These are phyloP conservation scores for Aspergillus sp. DNA, from an alignment of 2,329 filamentous ascomycete species.

Conservation along the genomic window DNA sequence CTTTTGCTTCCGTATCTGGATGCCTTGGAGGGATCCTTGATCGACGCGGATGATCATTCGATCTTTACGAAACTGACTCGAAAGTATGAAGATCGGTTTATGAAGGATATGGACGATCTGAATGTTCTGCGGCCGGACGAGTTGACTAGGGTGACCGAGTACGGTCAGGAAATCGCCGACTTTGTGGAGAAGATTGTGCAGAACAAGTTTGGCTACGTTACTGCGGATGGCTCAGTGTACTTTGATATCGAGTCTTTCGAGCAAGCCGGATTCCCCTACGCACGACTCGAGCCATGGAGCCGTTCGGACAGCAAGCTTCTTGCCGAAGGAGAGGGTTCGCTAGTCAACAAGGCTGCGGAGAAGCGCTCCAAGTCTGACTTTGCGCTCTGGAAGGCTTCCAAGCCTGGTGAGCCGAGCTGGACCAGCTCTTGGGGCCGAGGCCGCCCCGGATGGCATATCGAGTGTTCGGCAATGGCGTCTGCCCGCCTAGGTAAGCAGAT, in stretches of 20 bases:
- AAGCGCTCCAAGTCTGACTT: slow-evolving; percentile 86
- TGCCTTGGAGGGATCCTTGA: slow-evolving; percentile 58
- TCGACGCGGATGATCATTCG: slow-evolving; percentile 65
- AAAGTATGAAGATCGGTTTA: slow-evolving; percentile 85
- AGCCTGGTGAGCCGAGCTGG: slow-evolving; percentile 91
- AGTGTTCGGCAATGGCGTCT: slow-evolving; percentile 94
- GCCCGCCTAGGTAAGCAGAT: slow-evolving; percentile 82
- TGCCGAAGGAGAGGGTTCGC: slow-evolving; percentile 86
- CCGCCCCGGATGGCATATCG: slow-evolving; percentile 94
- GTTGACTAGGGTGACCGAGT: slow-evolving; percentile 89
- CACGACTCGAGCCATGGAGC: slow-evolving; percentile 82
- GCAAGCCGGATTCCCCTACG: slow-evolving; percentile 80
- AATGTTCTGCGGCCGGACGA: slow-evolving; percentile 84
- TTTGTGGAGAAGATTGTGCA: slow-evolving; percentile 83
- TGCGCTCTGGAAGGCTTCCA: slow-evolving; percentile 90
- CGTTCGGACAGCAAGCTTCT: slow-evolving; percentile 80
- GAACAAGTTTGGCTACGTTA: slow-evolving; percentile 82
- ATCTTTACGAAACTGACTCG: slow-evolving; percentile 88
- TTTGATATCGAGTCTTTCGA: slow-evolving; percentile 92
- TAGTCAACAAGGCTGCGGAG: slow-evolving; percentile 62
- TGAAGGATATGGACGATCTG: slow-evolving; percentile 81
- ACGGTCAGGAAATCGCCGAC: slow-evolving; percentile 80
- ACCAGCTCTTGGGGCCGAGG: slow-evolving; percentile 84
- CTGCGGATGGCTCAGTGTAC: slow-evolving; percentile 82
- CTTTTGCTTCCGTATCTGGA: slow-evolving; percentile 85